A percentile compares a stretch with the other conserved stretches of the same genome.
Evolutionary conservation across 1,284 basidiomycete genomes (phyloP).

Genomic region (Schizophyllum commune): DNA sequence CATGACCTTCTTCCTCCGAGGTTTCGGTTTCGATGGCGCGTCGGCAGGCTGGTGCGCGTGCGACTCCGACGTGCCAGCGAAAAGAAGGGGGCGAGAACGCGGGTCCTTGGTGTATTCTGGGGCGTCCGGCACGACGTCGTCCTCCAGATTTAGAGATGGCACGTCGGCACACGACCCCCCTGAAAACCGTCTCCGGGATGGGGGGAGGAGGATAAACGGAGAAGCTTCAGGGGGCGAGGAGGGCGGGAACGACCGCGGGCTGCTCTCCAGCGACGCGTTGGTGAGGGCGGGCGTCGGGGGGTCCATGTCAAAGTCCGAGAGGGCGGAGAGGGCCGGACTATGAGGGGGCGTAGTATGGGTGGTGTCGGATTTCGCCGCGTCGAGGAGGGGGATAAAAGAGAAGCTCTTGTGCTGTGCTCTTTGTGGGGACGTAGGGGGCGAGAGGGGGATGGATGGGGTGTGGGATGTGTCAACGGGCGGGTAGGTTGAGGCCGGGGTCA

Average conservation of each 20-base stretch:
- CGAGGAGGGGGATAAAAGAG: conserved; percentile 4
- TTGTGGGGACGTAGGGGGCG: conserved; percentile 9
- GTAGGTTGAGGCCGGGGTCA: conserved; percentile 3
- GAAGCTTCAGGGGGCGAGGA: conserved; percentile 23
- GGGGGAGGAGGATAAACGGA: not conserved
- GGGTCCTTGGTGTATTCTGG: not conserved
- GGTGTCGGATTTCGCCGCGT: conserved; percentile 1
- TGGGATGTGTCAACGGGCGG: conserved; percentile 4
- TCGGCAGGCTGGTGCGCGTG: not conserved
- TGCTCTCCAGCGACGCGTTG: conserved; percentile 30
- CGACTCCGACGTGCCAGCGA: not conserved
- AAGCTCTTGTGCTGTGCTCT: conserved; percentile 11
- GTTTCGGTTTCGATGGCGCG: conserved; percentile 4
- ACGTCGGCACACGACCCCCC: conserved; percentile 6
- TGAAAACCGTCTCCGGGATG: conserved; percentile 3
- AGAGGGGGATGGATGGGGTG: conserved; percentile 11
- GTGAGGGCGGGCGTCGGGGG: conserved; percentile 32
- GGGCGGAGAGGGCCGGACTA: conserved; percentile 11
- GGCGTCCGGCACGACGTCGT: conserved; percentile 6
- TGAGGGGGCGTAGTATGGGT: conserved; percentile 9
- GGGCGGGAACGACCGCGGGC: conserved; percentile 26
- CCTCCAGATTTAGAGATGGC: conserved; percentile 10
- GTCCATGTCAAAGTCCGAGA: conserved; percentile 11
- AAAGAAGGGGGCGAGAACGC: not conserved
- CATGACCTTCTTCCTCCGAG: conserved; percentile 16